Conservation (phyloP, 192 early-diverging fungal genomes). For the Backusella westeae region DNA sequence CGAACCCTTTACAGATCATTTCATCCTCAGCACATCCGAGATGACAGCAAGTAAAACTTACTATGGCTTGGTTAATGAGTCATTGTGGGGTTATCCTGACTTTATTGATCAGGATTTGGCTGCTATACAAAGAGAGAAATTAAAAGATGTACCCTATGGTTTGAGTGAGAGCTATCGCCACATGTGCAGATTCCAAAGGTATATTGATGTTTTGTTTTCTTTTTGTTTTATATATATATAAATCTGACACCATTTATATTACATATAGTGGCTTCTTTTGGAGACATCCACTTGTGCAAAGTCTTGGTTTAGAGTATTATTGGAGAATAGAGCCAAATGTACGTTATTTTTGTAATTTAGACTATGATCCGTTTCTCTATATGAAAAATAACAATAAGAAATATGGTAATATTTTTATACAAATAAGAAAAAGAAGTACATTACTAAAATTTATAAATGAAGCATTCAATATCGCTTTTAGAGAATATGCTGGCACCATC, state of each 20-base stretch:
- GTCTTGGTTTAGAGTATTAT: constrained; percentile 54
- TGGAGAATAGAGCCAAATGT: constrained; percentile 62
- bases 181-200: constrained; percentile 71
- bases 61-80: constrained; percentile 62
- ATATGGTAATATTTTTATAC: constrained; percentile 16
- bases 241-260: not conserved
- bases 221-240: too few relatives aligned
- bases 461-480: constrained; percentile 71
- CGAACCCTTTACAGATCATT: constrained; percentile 67
- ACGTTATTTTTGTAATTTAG: constrained; percentile 52
- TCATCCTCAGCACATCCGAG: constrained; percentile 49
- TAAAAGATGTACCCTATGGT: constrained; percentile 61
- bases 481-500: constrained; percentile 67
- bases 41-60: constrained; percentile 50
- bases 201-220: not conserved
- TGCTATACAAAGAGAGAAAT: constrained; percentile 43
- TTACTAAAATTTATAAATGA: not conserved
- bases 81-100: constrained; percentile 72
- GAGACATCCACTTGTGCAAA: constrained; percentile 41
- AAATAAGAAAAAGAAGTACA: not conserved
- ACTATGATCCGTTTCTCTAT: constrained; percentile 55
- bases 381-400: constrained; percentile 48
- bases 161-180: constrained; percentile 75
- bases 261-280: constrained; percentile 44
- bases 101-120: constrained; percentile 70